Conservation (phyloP, 2,329 filamentous ascomycete genomes). For the Aquanectria penicillioides region DNA sequence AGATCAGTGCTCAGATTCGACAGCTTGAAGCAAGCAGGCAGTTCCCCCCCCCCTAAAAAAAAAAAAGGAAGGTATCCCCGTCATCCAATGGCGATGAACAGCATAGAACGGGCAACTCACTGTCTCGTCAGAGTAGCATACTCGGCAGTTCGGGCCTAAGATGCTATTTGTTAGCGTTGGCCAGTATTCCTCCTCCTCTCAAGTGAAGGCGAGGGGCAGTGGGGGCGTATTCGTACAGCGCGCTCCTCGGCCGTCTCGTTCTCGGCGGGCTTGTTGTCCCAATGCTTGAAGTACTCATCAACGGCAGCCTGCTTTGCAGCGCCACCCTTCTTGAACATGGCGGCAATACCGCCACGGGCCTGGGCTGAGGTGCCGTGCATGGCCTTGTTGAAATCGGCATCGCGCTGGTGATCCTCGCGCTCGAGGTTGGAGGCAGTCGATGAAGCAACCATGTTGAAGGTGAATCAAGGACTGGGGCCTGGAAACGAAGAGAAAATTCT, state of each 20-base stretch:
- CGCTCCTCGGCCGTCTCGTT: conserved; percentile 86
- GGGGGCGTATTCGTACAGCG: conserved; percentile 65
- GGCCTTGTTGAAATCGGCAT: conserved; percentile 91
- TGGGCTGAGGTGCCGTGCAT: conserved; percentile 80
- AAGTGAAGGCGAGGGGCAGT: conserved; percentile 15
- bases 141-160: conserved; percentile 79
- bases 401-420: conserved; percentile 82
- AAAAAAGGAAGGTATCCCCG: not conserved
- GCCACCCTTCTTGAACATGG: conserved; percentile 85
- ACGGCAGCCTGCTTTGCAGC: conserved; percentile 82
- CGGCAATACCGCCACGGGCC: conserved; percentile 77
- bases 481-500: conserved; percentile 23
- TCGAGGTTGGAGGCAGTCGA: conserved; percentile 67
- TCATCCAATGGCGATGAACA: conserved; percentile 4
- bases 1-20: too few species aligned
- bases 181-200: not conserved
- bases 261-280: conserved; percentile 83
- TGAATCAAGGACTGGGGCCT: conserved; percentile 18
- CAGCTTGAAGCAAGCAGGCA: conserved; percentile 34
- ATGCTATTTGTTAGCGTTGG: conserved; percentile 30
- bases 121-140: conserved; percentile 95
- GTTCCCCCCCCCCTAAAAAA: not conserved
- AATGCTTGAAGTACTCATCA: conserved; percentile 96
- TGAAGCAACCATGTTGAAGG: conserved; percentile 56
- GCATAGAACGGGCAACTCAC: conserved; percentile 60